phyloP scores from a whole-genome alignment of 176 grass and related monocot genomes.

The Stipa capillata region DNA sequence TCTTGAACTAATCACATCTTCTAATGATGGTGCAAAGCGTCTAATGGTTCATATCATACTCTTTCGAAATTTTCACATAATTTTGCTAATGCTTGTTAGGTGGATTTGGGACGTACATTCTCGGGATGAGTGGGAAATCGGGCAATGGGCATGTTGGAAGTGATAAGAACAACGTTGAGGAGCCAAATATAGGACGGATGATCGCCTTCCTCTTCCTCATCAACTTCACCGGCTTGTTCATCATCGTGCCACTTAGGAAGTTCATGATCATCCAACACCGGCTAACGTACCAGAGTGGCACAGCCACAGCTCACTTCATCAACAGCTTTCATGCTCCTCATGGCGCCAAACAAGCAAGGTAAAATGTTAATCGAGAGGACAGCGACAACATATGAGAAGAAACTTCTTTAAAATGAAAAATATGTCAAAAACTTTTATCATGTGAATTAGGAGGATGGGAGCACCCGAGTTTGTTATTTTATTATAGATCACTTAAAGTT shows the following conservation, averaged over 20 bases:
- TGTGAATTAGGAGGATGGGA: too few relatives aligned
- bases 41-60: too few relatives aligned
- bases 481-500: too few relatives aligned
- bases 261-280: constrained; percentile 38
- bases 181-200: constrained; percentile 16
- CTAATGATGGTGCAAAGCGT: too few relatives aligned
- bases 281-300: constrained; percentile 39
- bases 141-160: neutral
- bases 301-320: constrained; percentile 39
- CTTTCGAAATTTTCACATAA: too few relatives aligned
- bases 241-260: constrained; percentile 23
- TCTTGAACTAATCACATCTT: neutral
- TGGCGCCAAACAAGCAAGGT: constrained; percentile 26
- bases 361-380: too few relatives aligned
- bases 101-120: constrained; percentile 30
- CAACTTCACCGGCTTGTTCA: constrained; percentile 30
- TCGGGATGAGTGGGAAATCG: constrained; percentile 19
- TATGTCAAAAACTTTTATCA: too few relatives aligned
- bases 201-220: constrained; percentile 25
- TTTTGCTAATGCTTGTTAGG: neutral
- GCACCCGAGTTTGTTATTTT: too few relatives aligned
- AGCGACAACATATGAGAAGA: too few relatives aligned
- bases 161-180: neutral
- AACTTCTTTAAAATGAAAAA: neutral
- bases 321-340: constrained; percentile 43